phyloP scores from a whole-genome alignment of 1,139 yeast genomes.

The Yamadazyma kanchanaburiensis region DNA sequence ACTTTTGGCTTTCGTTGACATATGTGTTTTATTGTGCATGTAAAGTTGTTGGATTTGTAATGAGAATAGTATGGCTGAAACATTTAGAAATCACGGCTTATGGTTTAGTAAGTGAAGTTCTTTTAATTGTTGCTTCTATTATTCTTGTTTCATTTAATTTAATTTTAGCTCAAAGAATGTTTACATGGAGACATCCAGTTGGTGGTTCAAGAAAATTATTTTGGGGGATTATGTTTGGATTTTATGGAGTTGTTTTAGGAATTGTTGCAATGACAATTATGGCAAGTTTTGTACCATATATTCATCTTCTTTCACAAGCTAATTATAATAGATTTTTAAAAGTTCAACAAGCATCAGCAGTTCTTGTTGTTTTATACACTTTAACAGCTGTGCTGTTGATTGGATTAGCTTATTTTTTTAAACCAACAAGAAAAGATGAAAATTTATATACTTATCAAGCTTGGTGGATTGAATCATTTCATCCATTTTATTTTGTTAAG shows the following conservation, averaged over 20 bases:
- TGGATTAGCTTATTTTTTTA: conserved; percentile 48
- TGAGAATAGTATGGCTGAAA: conserved; percentile 30
- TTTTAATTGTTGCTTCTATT: conserved; percentile 55
- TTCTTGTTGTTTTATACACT: conserved; percentile 59
- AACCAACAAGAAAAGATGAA: conserved; percentile 56
- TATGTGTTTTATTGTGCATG: conserved; percentile 31
- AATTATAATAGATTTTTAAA: conserved; percentile 51
- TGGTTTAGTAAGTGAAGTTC: conserved; percentile 62
- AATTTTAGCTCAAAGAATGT: conserved; percentile 70
- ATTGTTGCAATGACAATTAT: conserved; percentile 65
- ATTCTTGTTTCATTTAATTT: conserved; percentile 57
- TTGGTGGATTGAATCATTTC: conserved; percentile 72
- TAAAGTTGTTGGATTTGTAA: conserved; percentile 30
- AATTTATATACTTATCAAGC: conserved; percentile 65
- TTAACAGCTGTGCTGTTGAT: conserved; percentile 51
- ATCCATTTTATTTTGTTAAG: conserved; percentile 52
- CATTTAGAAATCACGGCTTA: conserved; percentile 31
- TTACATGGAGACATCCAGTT: conserved; percentile 82
- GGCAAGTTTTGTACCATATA: conserved; percentile 64
- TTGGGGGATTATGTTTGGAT: conserved; percentile 49
- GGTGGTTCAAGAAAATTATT: conserved; percentile 59
- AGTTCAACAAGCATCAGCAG: conserved; percentile 56
- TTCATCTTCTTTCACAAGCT: conserved; percentile 48
- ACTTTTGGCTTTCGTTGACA: conserved; percentile 32
- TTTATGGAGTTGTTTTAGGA: conserved; percentile 55